These are phyloP conservation scores for Vaccinium macrocarpon DNA, from an alignment of 148 eudicot species.

Conservation along the genomic window DNA sequence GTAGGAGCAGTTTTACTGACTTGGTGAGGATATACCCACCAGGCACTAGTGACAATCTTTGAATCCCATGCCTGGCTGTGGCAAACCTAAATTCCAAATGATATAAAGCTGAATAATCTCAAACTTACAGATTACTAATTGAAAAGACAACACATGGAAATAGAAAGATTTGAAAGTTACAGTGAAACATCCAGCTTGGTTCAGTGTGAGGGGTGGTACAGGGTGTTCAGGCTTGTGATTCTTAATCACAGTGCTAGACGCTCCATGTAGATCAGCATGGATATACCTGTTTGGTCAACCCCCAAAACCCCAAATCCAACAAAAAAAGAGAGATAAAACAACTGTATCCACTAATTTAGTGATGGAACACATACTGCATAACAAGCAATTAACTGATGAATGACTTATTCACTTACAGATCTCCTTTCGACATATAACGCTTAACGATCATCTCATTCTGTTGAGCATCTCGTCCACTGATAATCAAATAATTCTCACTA, in stretches of 20 bases:
- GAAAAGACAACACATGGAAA: neutral
- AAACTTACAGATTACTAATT: neutral
- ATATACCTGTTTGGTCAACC: slow-evolving; percentile 57
- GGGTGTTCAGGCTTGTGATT: slow-evolving; percentile 88
- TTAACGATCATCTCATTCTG: slow-evolving; percentile 99
- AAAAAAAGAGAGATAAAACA: neutral
- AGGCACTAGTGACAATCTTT: slow-evolving; percentile 98
- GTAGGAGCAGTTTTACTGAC: slow-evolving; percentile 99
- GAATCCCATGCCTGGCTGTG: slow-evolving; percentile 99
- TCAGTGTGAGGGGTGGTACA: slow-evolving; percentile 92
- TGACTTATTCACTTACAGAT: slow-evolving; percentile 60
- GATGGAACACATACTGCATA: slow-evolving; percentile 1
- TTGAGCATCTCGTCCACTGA: slow-evolving; percentile 99
- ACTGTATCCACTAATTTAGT: slow-evolving; percentile 2
- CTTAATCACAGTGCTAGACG: slow-evolving; percentile 96
- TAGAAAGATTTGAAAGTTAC: slow-evolving; percentile 41
- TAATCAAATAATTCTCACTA: slow-evolving; percentile 92
- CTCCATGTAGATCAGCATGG: slow-evolving; percentile 99
- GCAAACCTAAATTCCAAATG: slow-evolving; percentile 64
- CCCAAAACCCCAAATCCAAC: neutral
- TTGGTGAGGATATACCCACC: slow-evolving; percentile 99
- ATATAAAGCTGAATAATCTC: neutral
- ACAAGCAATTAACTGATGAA: neutral
- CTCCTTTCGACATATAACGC: slow-evolving; percentile 97
- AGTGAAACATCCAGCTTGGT: slow-evolving; percentile 94